Percentiles rank a stretch among this genome's conserved stretches.
Conservation (phyloP, 164 flowering plant species). For the Aristolochia contorta region DNA sequence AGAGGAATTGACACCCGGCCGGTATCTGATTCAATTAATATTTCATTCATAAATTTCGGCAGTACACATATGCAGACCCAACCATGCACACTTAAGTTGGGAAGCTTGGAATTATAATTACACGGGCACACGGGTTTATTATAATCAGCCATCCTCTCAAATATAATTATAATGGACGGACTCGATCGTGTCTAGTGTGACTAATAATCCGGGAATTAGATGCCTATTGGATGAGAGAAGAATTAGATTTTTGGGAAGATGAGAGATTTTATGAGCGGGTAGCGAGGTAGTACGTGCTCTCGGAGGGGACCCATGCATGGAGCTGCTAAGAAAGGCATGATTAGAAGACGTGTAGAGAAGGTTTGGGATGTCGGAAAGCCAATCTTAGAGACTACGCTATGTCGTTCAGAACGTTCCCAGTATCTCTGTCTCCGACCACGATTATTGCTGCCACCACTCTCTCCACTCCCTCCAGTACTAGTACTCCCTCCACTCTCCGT, state of each 20-base stretch:
- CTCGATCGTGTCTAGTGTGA: too few relatives aligned
- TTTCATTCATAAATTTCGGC: neutral
- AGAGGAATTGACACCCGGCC: too few relatives aligned
- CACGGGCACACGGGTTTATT: neutral
- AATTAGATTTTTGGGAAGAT: neutral
- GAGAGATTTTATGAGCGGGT: too few relatives aligned
- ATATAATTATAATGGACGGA: too few relatives aligned
- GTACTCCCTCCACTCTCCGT: neutral
- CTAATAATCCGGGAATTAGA: too few relatives aligned
- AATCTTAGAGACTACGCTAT: neutral
- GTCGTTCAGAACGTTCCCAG: neutral
- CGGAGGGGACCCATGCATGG: neutral
- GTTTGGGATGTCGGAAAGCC: conserved; percentile 5
- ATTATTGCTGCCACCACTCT: neutral
- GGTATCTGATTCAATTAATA: too few relatives aligned
- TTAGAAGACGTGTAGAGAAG: neutral
- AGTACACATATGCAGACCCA: neutral
- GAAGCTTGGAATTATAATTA: neutral
- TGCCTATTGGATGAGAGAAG: too few relatives aligned
- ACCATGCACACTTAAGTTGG: neutral
- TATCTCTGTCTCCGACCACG: neutral
- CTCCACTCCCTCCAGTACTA: neutral
- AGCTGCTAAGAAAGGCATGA: too few relatives aligned
- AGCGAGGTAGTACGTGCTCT: neutral
- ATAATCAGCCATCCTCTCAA: too few relatives aligned